Percentiles rank a stretch among this genome's conserved stretches.
Evolutionary conservation across 2,329 filamentous ascomycete genomes (phyloP).

Genomic region (Venturia pyrina): DNA sequence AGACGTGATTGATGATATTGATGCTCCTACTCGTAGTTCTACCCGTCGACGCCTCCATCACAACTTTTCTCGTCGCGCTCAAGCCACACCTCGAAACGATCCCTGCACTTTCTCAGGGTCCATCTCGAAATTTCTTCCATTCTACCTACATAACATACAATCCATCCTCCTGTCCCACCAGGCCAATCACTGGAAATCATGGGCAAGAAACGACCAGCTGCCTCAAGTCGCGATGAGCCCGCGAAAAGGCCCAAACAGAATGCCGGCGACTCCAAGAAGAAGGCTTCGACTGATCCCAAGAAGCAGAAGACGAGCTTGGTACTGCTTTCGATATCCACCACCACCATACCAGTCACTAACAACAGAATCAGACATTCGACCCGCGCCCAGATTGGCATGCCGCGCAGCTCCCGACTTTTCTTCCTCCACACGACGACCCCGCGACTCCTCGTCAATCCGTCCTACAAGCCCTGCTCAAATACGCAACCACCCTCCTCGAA

Average conservation of each 20-base stretch:
- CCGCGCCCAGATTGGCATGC: constrained; percentile 61
- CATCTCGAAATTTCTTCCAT: neutral
- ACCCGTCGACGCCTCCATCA: neutral
- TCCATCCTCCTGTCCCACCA: too few species aligned
- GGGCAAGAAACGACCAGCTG: constrained; percentile 27
- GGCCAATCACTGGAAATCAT: constrained; percentile 15
- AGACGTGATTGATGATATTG: neutral
- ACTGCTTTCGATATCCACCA: constrained; percentile 11
- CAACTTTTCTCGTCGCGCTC: neutral
- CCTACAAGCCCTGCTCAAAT: constrained; percentile 51
- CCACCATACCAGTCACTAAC: neutral
- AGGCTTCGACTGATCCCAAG: constrained; percentile 20
- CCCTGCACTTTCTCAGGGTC: neutral
- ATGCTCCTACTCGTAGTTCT: too few species aligned
- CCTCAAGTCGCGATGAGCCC: constrained; percentile 18
- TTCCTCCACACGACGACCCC: constrained; percentile 37
- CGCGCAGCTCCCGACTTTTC: constrained; percentile 40
- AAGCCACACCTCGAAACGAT: neutral
- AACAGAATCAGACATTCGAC: constrained; percentile 41
- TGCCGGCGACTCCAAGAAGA: constrained; percentile 23
- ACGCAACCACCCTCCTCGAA: constrained; percentile 67
- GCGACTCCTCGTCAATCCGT: constrained; percentile 39
- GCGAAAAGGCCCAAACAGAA: constrained; percentile 18
- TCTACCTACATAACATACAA: too few species aligned
- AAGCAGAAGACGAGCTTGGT: constrained; percentile 24